Evolutionary conservation across 768 basidiomycete species (phyloP), one percentile per base, ranked within the genome.

Genomic region (Coprinellus aureogranulatus): DNA sequence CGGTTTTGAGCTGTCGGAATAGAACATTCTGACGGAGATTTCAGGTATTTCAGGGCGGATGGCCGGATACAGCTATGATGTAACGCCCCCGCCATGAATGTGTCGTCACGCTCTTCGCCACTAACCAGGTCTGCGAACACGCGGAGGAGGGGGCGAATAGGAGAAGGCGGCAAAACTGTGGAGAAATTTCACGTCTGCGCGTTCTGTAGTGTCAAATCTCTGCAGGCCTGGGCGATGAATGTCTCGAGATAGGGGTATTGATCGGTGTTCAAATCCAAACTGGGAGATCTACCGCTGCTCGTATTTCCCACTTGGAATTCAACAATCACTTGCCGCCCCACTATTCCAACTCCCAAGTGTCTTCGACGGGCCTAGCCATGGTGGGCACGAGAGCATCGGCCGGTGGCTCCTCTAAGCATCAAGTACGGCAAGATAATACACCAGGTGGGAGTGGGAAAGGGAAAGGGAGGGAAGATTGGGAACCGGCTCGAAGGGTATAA

Each of bases 11-110:
- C n/a, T n/a, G n/a, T n/a, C n/a, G 47, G 27, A 51, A 51, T 51
- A 9, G 49, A 51, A 51, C 49, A 51, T 51, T 51, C 49, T 37
- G 49, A 34, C 31, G 49, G 25, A 10, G 49, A 26, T 27, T 56
- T 6, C 8, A 6, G 34, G 26, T 23, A 39, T 56, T 57, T 37
- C n/a, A 47, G 48, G 48, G 34, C 22, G 12, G n/a, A 54, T 41
- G 26, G 52, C 58, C 58, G 49, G 40, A 59, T 59, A 22, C 57
- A 58, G 57, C 1, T 48, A 58, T 58, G 57, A 58, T 54, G 57
- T 58, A 58, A 58, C 11, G n/a, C 51, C 30, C 11, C 51, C n/a
- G 44, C 47, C 22, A 22, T 48, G 31, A 45, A 49, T 55, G 34
- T 34, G 41, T 39, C 52, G 37, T 49, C 55, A 56, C 46, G 16